phyloP scores from a whole-genome alignment of 495 filamentous ascomycete genomes.

The Penicillium robsamsonii region DNA sequence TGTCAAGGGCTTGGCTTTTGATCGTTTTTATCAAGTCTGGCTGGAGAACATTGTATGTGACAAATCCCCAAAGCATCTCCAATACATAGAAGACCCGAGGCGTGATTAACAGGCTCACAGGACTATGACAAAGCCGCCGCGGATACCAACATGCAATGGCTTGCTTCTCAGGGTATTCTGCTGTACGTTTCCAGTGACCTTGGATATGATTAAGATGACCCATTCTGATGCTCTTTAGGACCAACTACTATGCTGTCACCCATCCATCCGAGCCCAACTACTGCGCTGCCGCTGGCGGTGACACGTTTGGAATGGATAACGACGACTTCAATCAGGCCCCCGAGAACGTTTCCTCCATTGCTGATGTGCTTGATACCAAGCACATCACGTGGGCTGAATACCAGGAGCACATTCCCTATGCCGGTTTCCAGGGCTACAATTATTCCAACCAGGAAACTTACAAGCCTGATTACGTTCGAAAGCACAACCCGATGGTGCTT shows the following conservation, averaged over 20 bases:
- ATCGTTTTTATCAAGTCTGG: slow-evolving; percentile 68
- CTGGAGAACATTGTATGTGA: slow-evolving; percentile 65
- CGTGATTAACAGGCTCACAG: slow-evolving; percentile 27
- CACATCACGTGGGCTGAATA: slow-evolving; percentile 68
- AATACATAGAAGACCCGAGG: slow-evolving; percentile 31
- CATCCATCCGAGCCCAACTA: slow-evolving; percentile 76
- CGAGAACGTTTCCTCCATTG: slow-evolving; percentile 61
- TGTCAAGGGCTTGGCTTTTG: slow-evolving; percentile 61
- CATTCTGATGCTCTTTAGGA: slow-evolving; percentile 19
- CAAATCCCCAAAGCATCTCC: slow-evolving; percentile 35
- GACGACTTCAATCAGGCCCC: slow-evolving; percentile 58
- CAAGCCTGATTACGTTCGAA: slow-evolving; percentile 66
- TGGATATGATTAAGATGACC: neutral
- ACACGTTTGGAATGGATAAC: slow-evolving; percentile 68
- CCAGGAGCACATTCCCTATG: slow-evolving; percentile 65
- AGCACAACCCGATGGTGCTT: slow-evolving; percentile 67
- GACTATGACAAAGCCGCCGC: slow-evolving; percentile 51
- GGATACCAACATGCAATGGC: slow-evolving; percentile 52
- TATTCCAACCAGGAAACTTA: slow-evolving; percentile 50
- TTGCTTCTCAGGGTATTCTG: slow-evolving; percentile 59
- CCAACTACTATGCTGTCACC: slow-evolving; percentile 61
- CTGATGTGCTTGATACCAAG: slow-evolving; percentile 66
- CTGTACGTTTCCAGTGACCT: slow-evolving; percentile 27
- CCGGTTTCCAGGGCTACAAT: slow-evolving; percentile 61
- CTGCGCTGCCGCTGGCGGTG: slow-evolving; percentile 58